Evolutionary conservation across 2,329 filamentous ascomycete genomes (phyloP).

Genomic region (Pezicula radicicola): DNA sequence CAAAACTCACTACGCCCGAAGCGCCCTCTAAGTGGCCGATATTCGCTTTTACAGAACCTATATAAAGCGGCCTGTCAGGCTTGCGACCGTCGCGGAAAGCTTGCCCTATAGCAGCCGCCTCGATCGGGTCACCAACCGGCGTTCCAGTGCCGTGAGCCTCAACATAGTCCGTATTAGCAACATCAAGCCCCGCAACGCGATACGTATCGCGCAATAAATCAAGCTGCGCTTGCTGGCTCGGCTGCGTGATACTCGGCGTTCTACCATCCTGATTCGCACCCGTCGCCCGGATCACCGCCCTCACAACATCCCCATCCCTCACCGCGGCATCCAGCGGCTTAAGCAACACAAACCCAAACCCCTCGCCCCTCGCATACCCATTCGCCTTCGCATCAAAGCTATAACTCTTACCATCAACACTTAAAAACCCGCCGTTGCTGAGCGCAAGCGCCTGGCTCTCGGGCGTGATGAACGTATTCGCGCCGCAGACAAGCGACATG

Average conservation of each 20-base stretch:
- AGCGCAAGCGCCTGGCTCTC: not conserved
- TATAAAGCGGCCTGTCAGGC: constrained; percentile 3
- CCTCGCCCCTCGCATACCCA: constrained; percentile 65
- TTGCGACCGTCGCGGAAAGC: constrained; percentile 16
- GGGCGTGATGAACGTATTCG: too few species aligned
- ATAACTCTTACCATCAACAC: constrained; percentile 19
- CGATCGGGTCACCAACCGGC: constrained; percentile 23
- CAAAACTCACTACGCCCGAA: not conserved
- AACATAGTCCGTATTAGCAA: not conserved
- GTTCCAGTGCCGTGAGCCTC: constrained; percentile 22
- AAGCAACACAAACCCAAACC: constrained; percentile 53
- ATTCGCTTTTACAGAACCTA: constrained; percentile 22
- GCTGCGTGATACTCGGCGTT: constrained; percentile 42
- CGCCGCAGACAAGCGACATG: too few species aligned
- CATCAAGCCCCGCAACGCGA: constrained; percentile 10
- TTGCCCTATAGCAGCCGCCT: constrained; percentile 17
- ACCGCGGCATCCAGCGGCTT: constrained; percentile 50
- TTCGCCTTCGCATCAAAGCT: constrained; percentile 56
- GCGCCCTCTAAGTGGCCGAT: constrained; percentile 29
- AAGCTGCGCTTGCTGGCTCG: constrained; percentile 40
- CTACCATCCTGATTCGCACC: constrained; percentile 43
- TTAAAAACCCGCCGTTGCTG: constrained; percentile 6
- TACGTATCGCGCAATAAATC: constrained; percentile 17
- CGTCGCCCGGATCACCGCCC: constrained; percentile 38
- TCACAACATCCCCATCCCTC: constrained; percentile 37